Base-by-base conservation (phyloP, 1,139 yeast species). In the Protomyces inundatus region DNA sequence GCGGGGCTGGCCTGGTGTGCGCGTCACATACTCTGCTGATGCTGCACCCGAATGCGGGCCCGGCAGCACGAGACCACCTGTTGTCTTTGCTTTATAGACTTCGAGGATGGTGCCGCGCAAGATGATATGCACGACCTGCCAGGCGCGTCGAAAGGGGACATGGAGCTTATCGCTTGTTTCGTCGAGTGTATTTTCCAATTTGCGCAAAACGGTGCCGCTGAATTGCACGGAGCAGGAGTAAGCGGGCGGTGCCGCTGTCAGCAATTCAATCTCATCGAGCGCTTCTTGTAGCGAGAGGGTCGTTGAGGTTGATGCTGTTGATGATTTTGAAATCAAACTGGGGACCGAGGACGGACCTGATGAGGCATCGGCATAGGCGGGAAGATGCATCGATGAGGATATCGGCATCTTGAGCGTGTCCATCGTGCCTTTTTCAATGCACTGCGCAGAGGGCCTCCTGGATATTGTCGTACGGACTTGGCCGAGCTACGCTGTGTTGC, bases 141-240 rank as follows among this genome's bases (percentile, higher is more conserved):
- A 58, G 14, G 42, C 10, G 30, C 62, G 42, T 7, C 62, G 53
- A 14, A 58, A 58, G 32, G 62, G 62, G 32, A 35, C 35, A 30
- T 58, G 52, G 40, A 52, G 34, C 34, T 51, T 35, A 9, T 55
- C 62, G 4, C 37, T 6, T 33, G 33, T 40, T 48, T 48, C 55
- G 30, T 37, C 46, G 40, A 52, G 33, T 9, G 56, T 42, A 35
- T 58, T 58, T 50, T 58, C 62, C 42, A 58, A 6, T 39, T 58
- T 58, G 32, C 53, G 30, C 35, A 9, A 52, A 9, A 52, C 52
- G 12, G 51, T 46, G 23, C 62, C 62, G n/a, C 52, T 40, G 32
- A 55, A 51, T n/a, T 46, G 45, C 45, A 58, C 62, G 16, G 62
- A 51, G 34, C 62, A 58, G 14, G 42, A 30, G 42, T 58, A 58